These are phyloP conservation scores for Trematosphaeria pertusa DNA, from an alignment of 2,329 filamentous ascomycete species.

Conservation along the genomic window DNA sequence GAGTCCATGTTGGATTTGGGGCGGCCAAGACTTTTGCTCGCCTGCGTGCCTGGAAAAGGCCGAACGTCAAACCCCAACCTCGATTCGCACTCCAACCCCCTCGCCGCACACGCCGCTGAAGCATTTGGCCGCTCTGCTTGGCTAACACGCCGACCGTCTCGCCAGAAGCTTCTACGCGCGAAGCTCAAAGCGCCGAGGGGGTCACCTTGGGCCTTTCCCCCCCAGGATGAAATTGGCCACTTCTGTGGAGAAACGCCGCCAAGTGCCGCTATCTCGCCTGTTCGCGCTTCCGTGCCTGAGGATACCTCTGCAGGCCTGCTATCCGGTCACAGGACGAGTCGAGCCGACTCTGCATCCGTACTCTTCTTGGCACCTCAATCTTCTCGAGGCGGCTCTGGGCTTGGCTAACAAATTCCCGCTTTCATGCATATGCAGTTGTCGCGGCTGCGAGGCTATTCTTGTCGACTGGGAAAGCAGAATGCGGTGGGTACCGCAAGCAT, in stretches of 20 bases:
- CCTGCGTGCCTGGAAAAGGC: conserved; percentile 25
- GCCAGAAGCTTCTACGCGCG: conserved; percentile 35
- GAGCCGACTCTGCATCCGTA: conserved; percentile 9
- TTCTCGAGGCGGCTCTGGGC: neutral
- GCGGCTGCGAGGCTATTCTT: neutral
- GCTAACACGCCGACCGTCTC: conserved; percentile 36
- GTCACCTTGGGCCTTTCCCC: conserved; percentile 18
- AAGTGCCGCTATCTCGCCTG: conserved; percentile 18
- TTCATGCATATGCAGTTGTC: conserved; percentile 18
- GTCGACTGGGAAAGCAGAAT: too few relatives aligned
- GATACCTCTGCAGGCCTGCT: conserved; percentile 18
- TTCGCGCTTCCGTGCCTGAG: conserved; percentile 23
- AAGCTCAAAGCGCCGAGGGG: conserved; percentile 37
- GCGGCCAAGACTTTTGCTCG: conserved; percentile 21
- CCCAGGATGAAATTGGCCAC: conserved; percentile 22
- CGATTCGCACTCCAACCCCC: conserved; percentile 16
- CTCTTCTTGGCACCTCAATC: conserved; percentile 17
- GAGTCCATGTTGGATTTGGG: conserved; percentile 23
- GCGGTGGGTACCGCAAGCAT: too few relatives aligned
- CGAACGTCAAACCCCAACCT: conserved; percentile 26
- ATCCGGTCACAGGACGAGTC: conserved; percentile 17
- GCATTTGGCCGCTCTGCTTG: conserved; percentile 30
- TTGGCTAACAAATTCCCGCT: conserved; percentile 1
- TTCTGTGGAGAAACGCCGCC: conserved; percentile 33
- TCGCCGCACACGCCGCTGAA: conserved; percentile 19